Evolutionary conservation across 371 early-diverging fungal species (phyloP).

Genomic region (Apophysomyces variabilis): DNA sequence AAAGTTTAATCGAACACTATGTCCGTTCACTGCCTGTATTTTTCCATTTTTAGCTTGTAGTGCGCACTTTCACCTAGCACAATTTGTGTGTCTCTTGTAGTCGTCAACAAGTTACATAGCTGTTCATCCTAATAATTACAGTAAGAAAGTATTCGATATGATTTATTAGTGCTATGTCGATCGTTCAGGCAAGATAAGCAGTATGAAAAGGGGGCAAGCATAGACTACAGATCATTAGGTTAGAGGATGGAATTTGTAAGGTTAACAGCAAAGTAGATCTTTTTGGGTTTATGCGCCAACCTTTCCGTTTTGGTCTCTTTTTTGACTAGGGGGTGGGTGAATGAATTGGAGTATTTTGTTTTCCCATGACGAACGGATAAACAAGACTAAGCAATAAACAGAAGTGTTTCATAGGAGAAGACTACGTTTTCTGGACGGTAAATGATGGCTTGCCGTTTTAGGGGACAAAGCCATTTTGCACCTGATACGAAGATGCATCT

Average conservation of each 20-base stretch:
- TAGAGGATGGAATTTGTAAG: constrained; percentile 1
- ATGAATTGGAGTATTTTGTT: background rate
- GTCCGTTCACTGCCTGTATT: constrained; percentile 7
- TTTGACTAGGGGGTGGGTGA: background rate
- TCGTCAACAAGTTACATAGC: too few species aligned
- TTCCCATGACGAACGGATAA: background rate
- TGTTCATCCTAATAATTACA: too few species aligned
- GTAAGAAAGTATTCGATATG: too few species aligned
- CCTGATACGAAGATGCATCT: constrained; percentile 6
- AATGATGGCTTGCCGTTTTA: constrained; percentile 4
- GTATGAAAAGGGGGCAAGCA: background rate
- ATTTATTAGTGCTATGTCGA: background rate
- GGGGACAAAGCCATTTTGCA: constrained; percentile 6
- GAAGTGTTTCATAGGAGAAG: constrained; percentile 1
- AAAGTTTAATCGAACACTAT: constrained; percentile 7
- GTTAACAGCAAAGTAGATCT: constrained; percentile 9
- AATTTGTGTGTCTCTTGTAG: background rate
- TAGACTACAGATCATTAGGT: constrained; percentile 8
- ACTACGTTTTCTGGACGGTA: background rate
- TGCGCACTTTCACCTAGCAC: constrained; percentile 1
- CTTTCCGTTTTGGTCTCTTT: background rate
- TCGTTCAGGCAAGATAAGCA: background rate
- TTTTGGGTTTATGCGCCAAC: background rate
- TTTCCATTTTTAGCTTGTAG: constrained; percentile 4
- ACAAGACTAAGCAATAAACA: background rate